These are phyloP conservation scores for Backusella macrospora DNA, from an alignment of 192 early-diverging fungal species.

Conservation along the genomic window DNA sequence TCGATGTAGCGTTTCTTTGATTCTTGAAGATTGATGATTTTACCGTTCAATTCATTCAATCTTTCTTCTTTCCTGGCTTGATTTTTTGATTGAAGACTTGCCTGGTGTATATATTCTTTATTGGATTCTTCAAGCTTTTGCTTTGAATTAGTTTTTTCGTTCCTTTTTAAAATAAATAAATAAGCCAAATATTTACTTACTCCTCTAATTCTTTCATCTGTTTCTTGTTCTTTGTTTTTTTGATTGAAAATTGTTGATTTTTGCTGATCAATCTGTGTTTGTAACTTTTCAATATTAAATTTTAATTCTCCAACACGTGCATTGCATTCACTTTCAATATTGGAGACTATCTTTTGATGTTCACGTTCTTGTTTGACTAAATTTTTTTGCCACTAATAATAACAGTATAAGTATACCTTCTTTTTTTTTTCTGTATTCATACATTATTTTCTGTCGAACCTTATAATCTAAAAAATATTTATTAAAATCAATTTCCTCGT, in stretches of 20 bases:
- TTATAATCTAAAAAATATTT: not conserved
- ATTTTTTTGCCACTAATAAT: not conserved
- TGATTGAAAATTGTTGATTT: not conserved
- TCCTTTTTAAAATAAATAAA: not conserved
- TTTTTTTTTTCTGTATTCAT: not conserved
- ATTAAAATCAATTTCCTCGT: not conserved
- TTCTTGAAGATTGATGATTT: not conserved
- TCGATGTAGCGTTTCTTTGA: not conserved
- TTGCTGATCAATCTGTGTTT: not conserved
- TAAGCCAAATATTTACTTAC: not conserved
- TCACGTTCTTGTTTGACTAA: not conserved
- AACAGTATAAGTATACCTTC: not conserved
- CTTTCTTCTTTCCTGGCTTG: not conserved
- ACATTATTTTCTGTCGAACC: too few relatives aligned
- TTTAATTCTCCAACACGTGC: not conserved
- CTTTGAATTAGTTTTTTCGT: not conserved
- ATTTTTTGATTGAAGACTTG: not conserved
- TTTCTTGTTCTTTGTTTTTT: not conserved
- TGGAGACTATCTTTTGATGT: not conserved
- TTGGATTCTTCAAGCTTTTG: not conserved
- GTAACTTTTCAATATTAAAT: not conserved
- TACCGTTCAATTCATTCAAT: not conserved
- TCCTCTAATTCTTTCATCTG: not conserved
- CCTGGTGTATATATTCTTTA: not conserved
- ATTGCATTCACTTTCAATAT: constrained; percentile 1